A percentile compares a stretch with the other conserved stretches of the same genome.
These are phyloP conservation scores for Dysphania ambrosioides DNA, from an alignment of 148 eudicot species.

Conservation along the genomic window DNA sequence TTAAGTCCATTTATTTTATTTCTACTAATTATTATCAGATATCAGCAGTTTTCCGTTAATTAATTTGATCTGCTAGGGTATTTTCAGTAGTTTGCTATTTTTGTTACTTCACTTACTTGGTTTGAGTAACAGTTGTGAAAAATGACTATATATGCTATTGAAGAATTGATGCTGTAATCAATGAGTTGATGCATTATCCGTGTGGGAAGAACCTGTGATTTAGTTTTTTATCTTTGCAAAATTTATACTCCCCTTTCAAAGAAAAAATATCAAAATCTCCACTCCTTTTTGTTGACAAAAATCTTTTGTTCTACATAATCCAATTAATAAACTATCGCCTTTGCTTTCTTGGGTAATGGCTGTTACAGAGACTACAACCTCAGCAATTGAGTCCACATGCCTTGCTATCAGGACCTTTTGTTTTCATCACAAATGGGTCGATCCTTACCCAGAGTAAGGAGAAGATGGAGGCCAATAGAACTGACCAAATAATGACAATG, in stretches of 20 bases:
- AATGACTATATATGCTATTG: neutral
- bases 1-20: neutral
- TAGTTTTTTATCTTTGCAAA: constrained; percentile 18
- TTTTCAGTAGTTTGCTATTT: neutral
- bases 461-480: constrained; percentile 90
- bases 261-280: constrained; percentile 5
- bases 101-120: constrained; percentile 15
- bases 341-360: constrained; percentile 18
- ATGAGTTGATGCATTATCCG: neutral
- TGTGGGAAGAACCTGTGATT: neutral
- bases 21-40: neutral
- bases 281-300: constrained; percentile 16
- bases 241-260: constrained; percentile 16
- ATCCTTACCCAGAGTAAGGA: constrained; percentile 97
- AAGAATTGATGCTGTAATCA: neutral
- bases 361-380: constrained; percentile 22
- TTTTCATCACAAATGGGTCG: constrained; percentile 76
- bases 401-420: constrained; percentile 89
- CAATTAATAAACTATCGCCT: constrained; percentile 2
- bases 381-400: constrained; percentile 88
- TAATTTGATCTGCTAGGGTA: neutral
- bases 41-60: neutral
- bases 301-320: constrained; percentile 13
- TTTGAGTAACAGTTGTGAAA: constrained; percentile 4
- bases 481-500: constrained; percentile 89